Percentiles rank a stretch among this genome's conserved stretches.
phyloP scores from a whole-genome alignment of 2,329 filamentous ascomycete genomes.

The Colletotrichum cuscutae region DNA sequence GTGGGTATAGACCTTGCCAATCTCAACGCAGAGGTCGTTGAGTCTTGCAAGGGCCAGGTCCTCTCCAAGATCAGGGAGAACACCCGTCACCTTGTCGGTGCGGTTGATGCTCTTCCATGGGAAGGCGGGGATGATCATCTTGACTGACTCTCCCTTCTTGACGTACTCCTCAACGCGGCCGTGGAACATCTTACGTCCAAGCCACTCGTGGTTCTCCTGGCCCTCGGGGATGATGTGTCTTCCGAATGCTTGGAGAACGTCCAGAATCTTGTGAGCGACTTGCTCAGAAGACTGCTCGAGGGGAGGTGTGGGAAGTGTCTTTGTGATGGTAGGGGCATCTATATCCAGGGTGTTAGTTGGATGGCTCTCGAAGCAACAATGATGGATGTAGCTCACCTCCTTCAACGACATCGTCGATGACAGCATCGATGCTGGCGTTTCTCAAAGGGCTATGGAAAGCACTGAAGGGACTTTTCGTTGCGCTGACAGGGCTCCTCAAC shows the following conservation, averaged over 20 bases:
- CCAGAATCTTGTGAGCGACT: constrained; percentile 31
- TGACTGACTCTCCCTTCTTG: constrained; percentile 28
- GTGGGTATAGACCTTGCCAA: constrained; percentile 49
- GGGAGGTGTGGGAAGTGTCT: constrained; percentile 21
- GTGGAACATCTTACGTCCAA: constrained; percentile 33
- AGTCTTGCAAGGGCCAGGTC: constrained; percentile 51
- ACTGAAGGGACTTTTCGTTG: constrained; percentile 14
- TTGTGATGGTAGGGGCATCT: constrained; percentile 14
- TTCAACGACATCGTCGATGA: not conserved
- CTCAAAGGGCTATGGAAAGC: constrained; percentile 16
- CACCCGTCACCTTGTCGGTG: constrained; percentile 45
- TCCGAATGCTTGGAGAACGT: constrained; percentile 25
- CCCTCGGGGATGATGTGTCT: constrained; percentile 29
- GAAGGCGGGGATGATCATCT: constrained; percentile 36
- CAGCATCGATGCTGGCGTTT: not conserved
- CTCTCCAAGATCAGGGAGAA: constrained; percentile 53
- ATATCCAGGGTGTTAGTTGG: not conserved
- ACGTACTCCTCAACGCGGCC: constrained; percentile 31
- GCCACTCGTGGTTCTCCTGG: constrained; percentile 31
- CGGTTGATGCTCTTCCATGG: constrained; percentile 39
- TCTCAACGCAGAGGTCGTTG: constrained; percentile 50
- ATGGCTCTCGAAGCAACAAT: no score
- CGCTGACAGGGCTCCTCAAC: not conserved
- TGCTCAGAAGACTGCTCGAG: constrained; percentile 21
- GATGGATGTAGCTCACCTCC: not conserved